phyloP scores from a whole-genome alignment of 208 protist genomes.

The Crithidia brevicula region DNA sequence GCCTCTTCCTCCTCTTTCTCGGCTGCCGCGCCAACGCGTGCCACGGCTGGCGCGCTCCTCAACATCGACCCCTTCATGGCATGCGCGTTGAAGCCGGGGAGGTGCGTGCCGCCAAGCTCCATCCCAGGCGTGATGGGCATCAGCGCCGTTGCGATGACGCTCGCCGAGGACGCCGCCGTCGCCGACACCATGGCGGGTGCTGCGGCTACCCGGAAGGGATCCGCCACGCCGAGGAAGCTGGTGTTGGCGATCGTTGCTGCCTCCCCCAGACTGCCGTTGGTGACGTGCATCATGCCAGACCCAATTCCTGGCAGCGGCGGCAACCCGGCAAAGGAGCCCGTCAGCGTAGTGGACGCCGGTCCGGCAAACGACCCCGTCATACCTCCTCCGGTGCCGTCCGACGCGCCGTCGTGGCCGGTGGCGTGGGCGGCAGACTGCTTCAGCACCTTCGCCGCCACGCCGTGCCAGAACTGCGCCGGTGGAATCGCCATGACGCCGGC shows the following conservation, averaged over 20 bases:
- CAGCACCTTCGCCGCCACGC: conserved; percentile 24
- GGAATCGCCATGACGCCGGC: conserved; percentile 1
- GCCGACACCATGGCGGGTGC: neutral
- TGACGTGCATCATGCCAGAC: neutral
- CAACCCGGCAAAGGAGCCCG: neutral
- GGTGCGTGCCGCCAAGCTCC: conserved; percentile 5
- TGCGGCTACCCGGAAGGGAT: conserved; percentile 1
- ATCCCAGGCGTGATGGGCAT: conserved; percentile 5
- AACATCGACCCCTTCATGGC: conserved; percentile 44
- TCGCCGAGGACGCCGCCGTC: conserved; percentile 1
- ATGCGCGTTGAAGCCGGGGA: conserved; percentile 6
- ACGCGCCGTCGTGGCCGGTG: neutral
- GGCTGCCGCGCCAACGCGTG: conserved; percentile 15
- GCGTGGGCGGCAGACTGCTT: conserved; percentile 13
- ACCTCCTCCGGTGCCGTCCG: neutral
- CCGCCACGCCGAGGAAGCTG: conserved; percentile 15
- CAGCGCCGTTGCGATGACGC: conserved; percentile 5
- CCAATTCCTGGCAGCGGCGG: conserved; percentile 1
- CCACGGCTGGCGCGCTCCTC: conserved; percentile 27
- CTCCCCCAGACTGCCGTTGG: neutral
- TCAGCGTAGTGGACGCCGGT: conserved; percentile 13
- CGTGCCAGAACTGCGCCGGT: conserved; percentile 29
- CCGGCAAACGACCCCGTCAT: conserved; percentile 7
- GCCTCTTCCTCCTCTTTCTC: neutral
- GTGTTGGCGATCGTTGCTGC: neutral